Evolutionary conservation across 2,329 filamentous ascomycete genomes (phyloP).

Genomic region (Aspergillus transmontanensis): DNA sequence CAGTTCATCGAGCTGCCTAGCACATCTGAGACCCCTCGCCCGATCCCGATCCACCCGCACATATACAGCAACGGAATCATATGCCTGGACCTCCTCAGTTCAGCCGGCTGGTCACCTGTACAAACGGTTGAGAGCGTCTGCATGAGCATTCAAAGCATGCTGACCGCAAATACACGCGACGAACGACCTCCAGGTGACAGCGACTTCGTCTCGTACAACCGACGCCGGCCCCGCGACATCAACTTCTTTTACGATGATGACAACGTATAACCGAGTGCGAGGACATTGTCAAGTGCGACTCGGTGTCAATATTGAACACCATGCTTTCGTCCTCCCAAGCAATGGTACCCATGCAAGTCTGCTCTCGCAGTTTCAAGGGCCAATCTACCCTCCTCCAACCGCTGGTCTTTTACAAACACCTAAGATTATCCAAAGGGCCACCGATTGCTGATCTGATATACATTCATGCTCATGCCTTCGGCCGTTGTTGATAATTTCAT

Average conservation of each 20-base stretch:
- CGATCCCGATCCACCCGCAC: constrained; percentile 92
- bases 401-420: not conserved
- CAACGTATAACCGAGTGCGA: constrained; percentile 57
- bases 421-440: not conserved
- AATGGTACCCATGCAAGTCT: not conserved
- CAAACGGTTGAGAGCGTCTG: constrained; percentile 97
- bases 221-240: constrained; percentile 80
- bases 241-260: constrained; percentile 94
- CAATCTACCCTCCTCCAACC: not conserved
- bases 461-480: not conserved
- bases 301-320: not conserved
- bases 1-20: constrained; percentile 70
- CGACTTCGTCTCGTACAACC: constrained; percentile 82
- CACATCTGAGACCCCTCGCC: constrained; percentile 45
- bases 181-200: constrained; percentile 89
- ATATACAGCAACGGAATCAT: constrained; percentile 99
- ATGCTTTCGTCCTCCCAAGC: not conserved
- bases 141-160: constrained; percentile 97
- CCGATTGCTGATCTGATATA: not conserved
- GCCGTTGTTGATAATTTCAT: not conserved
- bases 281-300: not conserved
- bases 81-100: constrained; percentile 87
- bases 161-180: constrained; percentile 90
- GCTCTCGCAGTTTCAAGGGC: not conserved
- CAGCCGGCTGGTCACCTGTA: constrained; percentile 90